Base-by-base conservation (phyloP, 192 early-diverging fungal genomes). In the Obelidium mucronatum region DNA sequence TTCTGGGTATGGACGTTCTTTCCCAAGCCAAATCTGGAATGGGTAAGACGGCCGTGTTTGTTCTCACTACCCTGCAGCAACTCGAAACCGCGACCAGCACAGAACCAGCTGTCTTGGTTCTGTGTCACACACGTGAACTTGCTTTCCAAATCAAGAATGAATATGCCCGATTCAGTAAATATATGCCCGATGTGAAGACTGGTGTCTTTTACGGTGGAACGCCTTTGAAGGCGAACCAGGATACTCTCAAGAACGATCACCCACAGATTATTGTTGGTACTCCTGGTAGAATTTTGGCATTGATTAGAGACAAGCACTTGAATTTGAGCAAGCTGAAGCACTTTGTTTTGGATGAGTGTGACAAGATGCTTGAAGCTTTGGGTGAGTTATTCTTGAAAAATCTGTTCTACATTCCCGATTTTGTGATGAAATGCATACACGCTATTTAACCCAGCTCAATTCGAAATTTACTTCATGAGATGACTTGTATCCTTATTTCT, bases 41-140 rank as follows among this genome's bases (percentile, higher is more conserved):
- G 94, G 97, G 97, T 76, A 99, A 99, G 84, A 99, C 97, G 5
- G 97, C 97, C 4, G 97, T 98, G 35, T 98, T 98, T 79, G 97
- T 98, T 15, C 88, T 98, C 52, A 94, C 96, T 13, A 93, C 95
- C 8, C 87, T 98, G 35, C 94, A 98, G 82, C 96, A 98, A 84
- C 88, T 97, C 67, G 94, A 95, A 73, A 64, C 78, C n/a, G 64
- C 67, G 4, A 54, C 48, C 35, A 55, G 74, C 19, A 72, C 53
- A 17, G 90, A 92, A 3, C 93, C 93, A 26, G 65, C 80, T 19
- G 95, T 97, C 2, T 87, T 99, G 73, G 94, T 99, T 1, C 89
- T 99, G 69, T 99, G 96, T 85, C 97, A 99, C 84, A 97, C 97
- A 52, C 93, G 97, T 69, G 97, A 99, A 87, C 87, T 99, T 59